Evolutionary conservation across 2,329 filamentous ascomycete species (phyloP).

Genomic region (Clonostachys byssicola): DNA sequence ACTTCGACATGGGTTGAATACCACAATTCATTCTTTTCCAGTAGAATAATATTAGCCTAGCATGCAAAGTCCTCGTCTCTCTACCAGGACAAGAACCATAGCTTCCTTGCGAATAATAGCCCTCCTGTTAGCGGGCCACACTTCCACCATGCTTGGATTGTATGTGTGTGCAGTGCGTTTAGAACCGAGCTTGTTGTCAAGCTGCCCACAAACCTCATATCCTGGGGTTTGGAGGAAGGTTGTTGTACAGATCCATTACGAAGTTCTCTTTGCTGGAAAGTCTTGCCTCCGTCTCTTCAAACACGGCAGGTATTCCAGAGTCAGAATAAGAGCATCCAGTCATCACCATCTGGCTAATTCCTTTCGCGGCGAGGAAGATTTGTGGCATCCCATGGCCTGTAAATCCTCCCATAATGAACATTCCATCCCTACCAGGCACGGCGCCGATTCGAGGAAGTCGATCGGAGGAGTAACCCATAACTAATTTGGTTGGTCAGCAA

Average conservation of each 20-base stretch:
- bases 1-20: no score
- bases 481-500: conserved; percentile 8
- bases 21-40: no score
- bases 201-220: no score
- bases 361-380: conserved; percentile 32
- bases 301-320: conserved; percentile 28
- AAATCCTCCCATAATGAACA: conserved; percentile 42
- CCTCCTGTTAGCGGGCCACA: no score
- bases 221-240: neutral
- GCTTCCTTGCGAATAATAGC: no score
- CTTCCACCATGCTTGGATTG: no score
- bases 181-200: no score
- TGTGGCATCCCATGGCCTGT: conserved; percentile 47
- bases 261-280: neutral
- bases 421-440: conserved; percentile 20
- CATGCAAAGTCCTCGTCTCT: no score
- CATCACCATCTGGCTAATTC: conserved; percentile 31
- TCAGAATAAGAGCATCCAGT: conserved; percentile 32
- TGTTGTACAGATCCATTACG: neutral
- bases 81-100: no score
- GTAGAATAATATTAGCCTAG: no score
- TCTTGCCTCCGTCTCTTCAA: conserved; percentile 10
- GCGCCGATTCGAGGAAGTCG: conserved; percentile 33
- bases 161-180: no score
- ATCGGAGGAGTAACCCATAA: conserved; percentile 37